These are phyloP conservation scores for Phoenix roebelenii DNA, from an alignment of 176 grass and related monocot species.

Conservation along the genomic window DNA sequence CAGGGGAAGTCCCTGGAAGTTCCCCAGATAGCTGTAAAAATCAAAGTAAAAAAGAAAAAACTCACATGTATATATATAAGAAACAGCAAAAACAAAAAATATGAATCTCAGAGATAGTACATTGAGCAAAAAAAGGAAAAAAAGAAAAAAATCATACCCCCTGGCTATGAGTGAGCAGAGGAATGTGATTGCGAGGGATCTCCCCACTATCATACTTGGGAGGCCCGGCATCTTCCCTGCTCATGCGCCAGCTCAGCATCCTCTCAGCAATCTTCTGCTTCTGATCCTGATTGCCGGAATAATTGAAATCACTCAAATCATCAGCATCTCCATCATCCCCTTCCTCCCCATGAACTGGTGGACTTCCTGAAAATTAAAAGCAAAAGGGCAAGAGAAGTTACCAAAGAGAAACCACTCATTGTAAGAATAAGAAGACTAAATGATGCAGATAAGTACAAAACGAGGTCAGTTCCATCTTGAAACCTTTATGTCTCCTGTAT, in stretches of 20 bases:
- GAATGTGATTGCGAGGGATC: conserved; percentile 72
- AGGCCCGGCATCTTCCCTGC: conserved; percentile 40
- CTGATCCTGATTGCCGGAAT: conserved; percentile 59
- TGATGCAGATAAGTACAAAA: too few relatives aligned
- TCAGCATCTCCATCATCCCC: conserved; percentile 53
- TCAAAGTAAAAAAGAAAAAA: conserved; percentile 4
- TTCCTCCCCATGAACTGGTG: conserved; percentile 56
- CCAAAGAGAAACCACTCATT: too few relatives aligned
- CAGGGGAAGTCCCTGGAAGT: conserved; percentile 68
- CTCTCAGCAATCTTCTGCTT: conserved; percentile 74
- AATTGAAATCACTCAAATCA: conserved; percentile 75
- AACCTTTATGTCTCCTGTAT: conserved; percentile 27
- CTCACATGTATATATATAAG: too few relatives aligned
- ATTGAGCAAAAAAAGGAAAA: too few relatives aligned
- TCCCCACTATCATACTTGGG: conserved; percentile 90
- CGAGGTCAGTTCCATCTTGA: too few relatives aligned
- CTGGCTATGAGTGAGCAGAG: conserved; percentile 72
- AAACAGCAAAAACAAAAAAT: too few relatives aligned
- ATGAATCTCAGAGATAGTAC: too few relatives aligned
- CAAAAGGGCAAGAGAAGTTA: background rate
- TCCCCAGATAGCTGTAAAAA: conserved; percentile 70
- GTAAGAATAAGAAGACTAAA: too few relatives aligned
- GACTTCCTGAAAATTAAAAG: conserved; percentile 51
- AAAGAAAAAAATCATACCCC: conserved; percentile 8
- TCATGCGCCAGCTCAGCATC: conserved; percentile 82